These are phyloP conservation scores for Dothideomycetidae sp. DNA, from an alignment of 2,329 filamentous ascomycete genomes.

Conservation along the genomic window DNA sequence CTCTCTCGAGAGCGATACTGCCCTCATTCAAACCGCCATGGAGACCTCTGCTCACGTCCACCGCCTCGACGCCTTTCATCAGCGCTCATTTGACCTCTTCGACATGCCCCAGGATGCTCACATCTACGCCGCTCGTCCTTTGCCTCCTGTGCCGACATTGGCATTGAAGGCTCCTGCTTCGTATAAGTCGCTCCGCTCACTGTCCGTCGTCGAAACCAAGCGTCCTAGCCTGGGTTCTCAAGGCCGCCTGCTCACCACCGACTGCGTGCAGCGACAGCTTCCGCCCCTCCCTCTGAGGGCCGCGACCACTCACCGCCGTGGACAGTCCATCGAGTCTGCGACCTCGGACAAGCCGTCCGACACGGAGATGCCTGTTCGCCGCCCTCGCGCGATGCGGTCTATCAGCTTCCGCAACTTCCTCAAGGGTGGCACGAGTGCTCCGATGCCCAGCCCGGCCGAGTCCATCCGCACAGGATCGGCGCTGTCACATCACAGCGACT, in stretches of 20 bases:
- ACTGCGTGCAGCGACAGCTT: constrained; percentile 10
- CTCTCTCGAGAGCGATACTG: constrained; percentile 5
- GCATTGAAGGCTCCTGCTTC: constrained; percentile 11
- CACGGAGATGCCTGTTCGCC: constrained; percentile 7
- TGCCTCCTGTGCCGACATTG: constrained; percentile 12
- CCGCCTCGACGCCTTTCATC: constrained; percentile 13
- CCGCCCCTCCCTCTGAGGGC: constrained; percentile 11
- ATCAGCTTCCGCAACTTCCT: constrained; percentile 14
- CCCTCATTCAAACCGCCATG: constrained; percentile 9
- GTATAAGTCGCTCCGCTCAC: constrained; percentile 11
- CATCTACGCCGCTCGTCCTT: constrained; percentile 12
- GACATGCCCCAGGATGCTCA: constrained; percentile 12
- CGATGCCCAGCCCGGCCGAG: constrained; percentile 1
- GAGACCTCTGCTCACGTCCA: constrained; percentile 9
- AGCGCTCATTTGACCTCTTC: constrained; percentile 9
- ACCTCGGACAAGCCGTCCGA: constrained; percentile 7
- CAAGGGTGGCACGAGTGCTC: constrained; percentile 10
- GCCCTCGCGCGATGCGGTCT: constrained; percentile 11
- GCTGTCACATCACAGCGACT: constrained; percentile 6
- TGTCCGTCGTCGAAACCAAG: constrained; percentile 3
- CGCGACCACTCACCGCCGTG: constrained; percentile 9
- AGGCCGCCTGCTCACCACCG: constrained; percentile 5
- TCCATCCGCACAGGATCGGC: constrained; percentile 4
- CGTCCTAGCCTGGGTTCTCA: constrained; percentile 3
- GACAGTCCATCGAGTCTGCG: constrained; percentile 11